Conservation (phyloP, 75 land plant genomes). For the Picea sitchensis region DNA sequence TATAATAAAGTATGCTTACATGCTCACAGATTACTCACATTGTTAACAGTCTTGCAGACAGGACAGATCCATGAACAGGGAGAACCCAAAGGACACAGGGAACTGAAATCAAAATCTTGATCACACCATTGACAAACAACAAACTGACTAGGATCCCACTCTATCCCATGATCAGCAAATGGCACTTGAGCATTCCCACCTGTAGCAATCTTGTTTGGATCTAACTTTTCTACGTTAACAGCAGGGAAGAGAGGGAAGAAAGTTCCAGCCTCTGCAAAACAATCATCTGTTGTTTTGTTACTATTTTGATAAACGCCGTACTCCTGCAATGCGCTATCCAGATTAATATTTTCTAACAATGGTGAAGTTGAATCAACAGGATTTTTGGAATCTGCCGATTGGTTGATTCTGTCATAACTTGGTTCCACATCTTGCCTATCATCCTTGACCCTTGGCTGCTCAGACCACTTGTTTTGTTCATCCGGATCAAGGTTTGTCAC, state of each 20-base stretch:
- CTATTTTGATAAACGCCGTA: background rate
- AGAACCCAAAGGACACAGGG: background rate
- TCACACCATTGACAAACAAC: background rate
- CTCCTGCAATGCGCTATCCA: background rate
- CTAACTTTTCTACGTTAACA: background rate
- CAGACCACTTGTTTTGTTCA: background rate
- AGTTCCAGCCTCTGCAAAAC: background rate
- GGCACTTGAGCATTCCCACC: background rate
- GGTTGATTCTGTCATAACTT: background rate
- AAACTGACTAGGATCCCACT: background rate
- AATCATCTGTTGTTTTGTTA: background rate
- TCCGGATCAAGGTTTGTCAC: background rate
- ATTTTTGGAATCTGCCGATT: background rate
- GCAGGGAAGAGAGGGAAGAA: background rate
- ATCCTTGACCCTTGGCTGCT: constrained; percentile 1
- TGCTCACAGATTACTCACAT: background rate
- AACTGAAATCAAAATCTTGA: background rate
- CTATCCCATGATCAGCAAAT: background rate
- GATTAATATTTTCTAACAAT: background rate
- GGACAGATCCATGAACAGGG: background rate
- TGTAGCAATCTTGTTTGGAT: background rate
- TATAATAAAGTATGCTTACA: background rate
- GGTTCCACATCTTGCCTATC: background rate
- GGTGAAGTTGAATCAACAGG: background rate
- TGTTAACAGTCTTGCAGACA: background rate